Percentiles rank a stretch among this genome's conserved stretches.
These are phyloP conservation scores for Sphaerulina vaccinii DNA, from an alignment of 2,329 filamentous ascomycete species.

Conservation along the genomic window DNA sequence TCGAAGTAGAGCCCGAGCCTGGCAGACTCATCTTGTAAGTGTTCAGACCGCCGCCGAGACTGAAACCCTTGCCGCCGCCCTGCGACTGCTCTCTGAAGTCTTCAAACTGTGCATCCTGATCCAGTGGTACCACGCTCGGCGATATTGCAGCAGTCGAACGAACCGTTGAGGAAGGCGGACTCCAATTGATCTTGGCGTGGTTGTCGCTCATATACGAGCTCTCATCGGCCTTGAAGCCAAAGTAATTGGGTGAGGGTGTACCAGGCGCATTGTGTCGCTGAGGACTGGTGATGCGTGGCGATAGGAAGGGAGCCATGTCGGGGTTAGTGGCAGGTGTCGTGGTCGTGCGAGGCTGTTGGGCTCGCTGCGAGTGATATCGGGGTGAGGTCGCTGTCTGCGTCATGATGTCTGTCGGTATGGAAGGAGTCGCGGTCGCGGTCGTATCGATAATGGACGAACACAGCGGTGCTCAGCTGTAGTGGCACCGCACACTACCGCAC, in stretches of 20 bases:
- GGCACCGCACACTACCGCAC: not conserved
- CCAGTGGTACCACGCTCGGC: constrained; percentile 67
- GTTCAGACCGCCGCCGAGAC: constrained; percentile 43
- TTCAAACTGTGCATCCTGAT: constrained; percentile 79
- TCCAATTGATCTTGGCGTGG: constrained; percentile 71
- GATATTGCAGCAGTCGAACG: constrained; percentile 67
- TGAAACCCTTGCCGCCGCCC: constrained; percentile 50
- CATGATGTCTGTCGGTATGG: constrained; percentile 17
- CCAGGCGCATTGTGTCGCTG: constrained; percentile 22
- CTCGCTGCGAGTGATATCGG: constrained; percentile 21
- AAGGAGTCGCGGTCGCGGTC: not conserved
- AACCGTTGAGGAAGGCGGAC: constrained; percentile 67
- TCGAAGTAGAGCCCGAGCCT: constrained; percentile 24
- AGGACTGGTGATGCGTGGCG: constrained; percentile 26
- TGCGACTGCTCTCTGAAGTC: constrained; percentile 74
- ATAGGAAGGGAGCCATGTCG: constrained; percentile 34
- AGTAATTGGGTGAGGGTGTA: constrained; percentile 75
- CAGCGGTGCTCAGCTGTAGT: not conserved
- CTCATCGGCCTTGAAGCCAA: constrained; percentile 69
- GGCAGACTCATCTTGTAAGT: constrained; percentile 42
- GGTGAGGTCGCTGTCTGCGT: constrained; percentile 30
- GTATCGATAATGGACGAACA: not conserved
- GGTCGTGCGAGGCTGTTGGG: constrained; percentile 11
- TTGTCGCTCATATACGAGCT: constrained; percentile 53
- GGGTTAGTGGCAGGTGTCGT: constrained; percentile 25